These are phyloP conservation scores for Adansonia grandidieri DNA, from an alignment of 441 rosid species.

Conservation along the genomic window DNA sequence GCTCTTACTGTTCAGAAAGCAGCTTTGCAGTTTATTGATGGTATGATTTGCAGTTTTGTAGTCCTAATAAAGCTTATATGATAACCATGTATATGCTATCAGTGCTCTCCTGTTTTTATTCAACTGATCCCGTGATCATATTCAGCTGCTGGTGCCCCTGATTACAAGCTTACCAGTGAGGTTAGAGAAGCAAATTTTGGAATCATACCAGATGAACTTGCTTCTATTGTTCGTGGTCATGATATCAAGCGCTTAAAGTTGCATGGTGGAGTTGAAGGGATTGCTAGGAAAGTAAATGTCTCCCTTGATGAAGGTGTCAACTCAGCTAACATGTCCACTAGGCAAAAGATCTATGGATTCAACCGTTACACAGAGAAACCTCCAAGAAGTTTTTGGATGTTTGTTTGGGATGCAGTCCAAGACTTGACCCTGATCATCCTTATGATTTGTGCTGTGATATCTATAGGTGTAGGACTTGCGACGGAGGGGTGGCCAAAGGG, in stretches of 20 bases:
- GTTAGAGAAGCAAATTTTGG: constrained; percentile 65
- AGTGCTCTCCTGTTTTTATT: constrained; percentile 13
- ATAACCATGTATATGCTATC: constrained; percentile 9
- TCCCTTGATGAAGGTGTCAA: constrained; percentile 62
- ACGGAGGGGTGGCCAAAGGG: constrained; percentile 73
- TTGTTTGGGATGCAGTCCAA: constrained; percentile 72
- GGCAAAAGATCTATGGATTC: constrained; percentile 72
- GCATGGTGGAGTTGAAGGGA: constrained; percentile 68
- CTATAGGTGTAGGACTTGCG: constrained; percentile 69
- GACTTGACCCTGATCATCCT: constrained; percentile 67
- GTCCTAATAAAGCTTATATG: constrained; percentile 19
- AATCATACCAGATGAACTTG: constrained; percentile 72
- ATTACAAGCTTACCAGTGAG: constrained; percentile 60
- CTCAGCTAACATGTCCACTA: constrained; percentile 43
- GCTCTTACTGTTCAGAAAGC: constrained; percentile 84
- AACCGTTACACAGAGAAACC: constrained; percentile 83
- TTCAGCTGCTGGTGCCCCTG: constrained; percentile 58
- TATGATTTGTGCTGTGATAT: constrained; percentile 66
- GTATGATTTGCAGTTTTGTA: constrained; percentile 46
- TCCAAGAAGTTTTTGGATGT: constrained; percentile 58
- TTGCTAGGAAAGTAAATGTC: constrained; percentile 56
- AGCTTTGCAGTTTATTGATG: constrained; percentile 79
- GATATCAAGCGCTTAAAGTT: constrained; percentile 51
- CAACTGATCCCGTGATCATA: constrained; percentile 22
- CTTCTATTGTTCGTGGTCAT: constrained; percentile 71